Base-by-base conservation (phyloP, 805 yeast genomes). In the Hanseniaspora jakobsenii region DNA sequence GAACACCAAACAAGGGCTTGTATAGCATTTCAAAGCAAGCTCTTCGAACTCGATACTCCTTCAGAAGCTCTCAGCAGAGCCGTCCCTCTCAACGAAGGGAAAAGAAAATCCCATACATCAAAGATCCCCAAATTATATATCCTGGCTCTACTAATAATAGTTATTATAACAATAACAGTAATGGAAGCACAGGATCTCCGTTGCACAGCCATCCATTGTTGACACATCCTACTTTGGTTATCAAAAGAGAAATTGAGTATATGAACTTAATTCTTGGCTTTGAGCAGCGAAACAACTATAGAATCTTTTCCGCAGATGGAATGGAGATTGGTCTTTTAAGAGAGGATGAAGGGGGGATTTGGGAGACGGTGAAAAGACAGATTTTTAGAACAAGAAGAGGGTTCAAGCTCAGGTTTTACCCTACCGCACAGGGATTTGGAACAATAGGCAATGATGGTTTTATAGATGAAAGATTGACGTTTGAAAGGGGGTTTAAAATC, bases 191-290 rank as follows among this genome's bases (percentile, higher is more conserved):
- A n/a, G n/a, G n/a, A n/a, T n/a, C n/a, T n/a, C n/a, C 35, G 6
- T 29, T 35, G 22, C 22, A 38, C 3, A 36, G 26, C 8, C 46
- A 42, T 17, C 46, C 46, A 2, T 17, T 42, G 18, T 62, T 89
- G 32, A 70, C 71, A 32, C 84, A 84, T 53, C 96, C 96, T 1
- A 81, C 89, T 4, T 60, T 89, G 17, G 85, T 89, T 1, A 75
- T 91, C 36, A 95, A 89, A 56, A 70, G 98, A 47, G 81, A 83
- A 56, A 67, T 91, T 19, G 97, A 91, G 63, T 71, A 79, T 66
- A 78, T 85, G 85, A 87, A 85, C 56, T 67, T 91, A 14, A 71
- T 86, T 43, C 56, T 87, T 10, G 96, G 96, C 1, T 84, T 82
- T 54, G 97, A 89, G 59, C 97, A 91, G 63, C 84, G 91, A 2